These are phyloP conservation scores for Emmonsiellopsis sp. DNA, from an alignment of 2,329 filamentous ascomycete species.

Conservation along the genomic window DNA sequence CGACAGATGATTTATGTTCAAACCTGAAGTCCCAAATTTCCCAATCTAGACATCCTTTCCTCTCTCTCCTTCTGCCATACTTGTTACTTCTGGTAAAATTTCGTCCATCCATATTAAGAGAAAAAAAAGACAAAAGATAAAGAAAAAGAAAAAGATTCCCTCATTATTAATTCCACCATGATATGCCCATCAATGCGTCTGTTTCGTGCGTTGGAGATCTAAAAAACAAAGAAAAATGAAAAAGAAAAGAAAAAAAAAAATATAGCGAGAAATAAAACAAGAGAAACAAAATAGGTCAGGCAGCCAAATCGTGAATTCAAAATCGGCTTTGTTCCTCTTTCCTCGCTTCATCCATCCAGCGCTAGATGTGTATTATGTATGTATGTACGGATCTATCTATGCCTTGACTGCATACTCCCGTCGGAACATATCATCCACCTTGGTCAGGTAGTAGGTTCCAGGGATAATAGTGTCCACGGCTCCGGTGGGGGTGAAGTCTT, in stretches of 20 bases:
- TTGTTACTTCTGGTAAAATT: neutral
- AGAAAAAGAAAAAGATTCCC: neutral
- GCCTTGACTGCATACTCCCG: slow-evolving; percentile 66
- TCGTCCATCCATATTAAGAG: neutral
- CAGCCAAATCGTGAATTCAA: neutral
- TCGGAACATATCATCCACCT: slow-evolving; percentile 80
- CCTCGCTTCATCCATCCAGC: neutral
- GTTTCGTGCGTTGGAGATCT: too few species aligned
- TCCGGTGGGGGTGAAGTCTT: slow-evolving; percentile 64
- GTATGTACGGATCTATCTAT: slow-evolving; percentile 15
- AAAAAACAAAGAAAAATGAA: neutral
- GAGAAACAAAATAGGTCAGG: neutral
- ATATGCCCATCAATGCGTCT: too few species aligned
- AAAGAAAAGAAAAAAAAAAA: neutral
- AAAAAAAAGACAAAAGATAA: neutral
- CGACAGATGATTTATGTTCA: too few species aligned
- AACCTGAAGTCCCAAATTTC: too few species aligned
- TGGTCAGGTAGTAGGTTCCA: slow-evolving; percentile 69
- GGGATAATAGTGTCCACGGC: slow-evolving; percentile 55
- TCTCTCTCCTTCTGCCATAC: neutral
- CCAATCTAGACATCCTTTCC: neutral
- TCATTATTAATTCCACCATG: neutral
- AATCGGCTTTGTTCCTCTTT: neutral
- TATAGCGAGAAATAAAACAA: neutral
- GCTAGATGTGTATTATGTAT: neutral